Evolutionary conservation across 257 asterid species (phyloP), one percentile per base, ranked within the genome.

Genomic region (Capsicum baccatum): DNA sequence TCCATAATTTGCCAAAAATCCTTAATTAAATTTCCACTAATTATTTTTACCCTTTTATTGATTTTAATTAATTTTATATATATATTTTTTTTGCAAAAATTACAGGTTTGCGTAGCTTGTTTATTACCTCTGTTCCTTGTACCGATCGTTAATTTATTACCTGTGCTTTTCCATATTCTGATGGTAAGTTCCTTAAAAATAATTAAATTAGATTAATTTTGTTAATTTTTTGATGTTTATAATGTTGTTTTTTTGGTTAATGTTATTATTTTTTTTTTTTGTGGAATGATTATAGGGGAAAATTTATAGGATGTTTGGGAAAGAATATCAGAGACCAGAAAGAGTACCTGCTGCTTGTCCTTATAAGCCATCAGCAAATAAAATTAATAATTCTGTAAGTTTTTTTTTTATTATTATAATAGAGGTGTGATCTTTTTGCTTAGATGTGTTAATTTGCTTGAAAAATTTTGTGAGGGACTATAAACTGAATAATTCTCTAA

Each of bases 311-410:
- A 86, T 97, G 88, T 83, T 88, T 4, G 98, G 98, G 39, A 91
- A 97, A 97, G 99, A 97, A 79, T 97, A 95, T 84, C 92, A 91
- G 84, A 94, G 89, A 90, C 98, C 99, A 79, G 95, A 66, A 86
- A 94, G 98, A 83, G 92, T 90, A 10, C 94, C 98, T 55, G 91
- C 98, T 69, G 97, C 98, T 88, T 96, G 98, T 87, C 98, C 99
- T 63, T 87, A 86, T 56, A 93, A 91, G 68, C 93, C 99, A 44
- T 83, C 98, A 19, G 90, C 94, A 13, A 17, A 88, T 83, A 89
- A 90, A 56, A 60, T 87, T 50, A 86, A 79, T 81, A 84, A 85
- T 86, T 89, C 97, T 42, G 99, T 97, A 89, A 95, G 98, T 90
- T 57, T 26, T 26, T 26, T 26, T 0, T 26, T 26, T 26, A 39